phyloP scores from a whole-genome alignment of 495 filamentous ascomycete genomes.

The Halenospora varia region DNA sequence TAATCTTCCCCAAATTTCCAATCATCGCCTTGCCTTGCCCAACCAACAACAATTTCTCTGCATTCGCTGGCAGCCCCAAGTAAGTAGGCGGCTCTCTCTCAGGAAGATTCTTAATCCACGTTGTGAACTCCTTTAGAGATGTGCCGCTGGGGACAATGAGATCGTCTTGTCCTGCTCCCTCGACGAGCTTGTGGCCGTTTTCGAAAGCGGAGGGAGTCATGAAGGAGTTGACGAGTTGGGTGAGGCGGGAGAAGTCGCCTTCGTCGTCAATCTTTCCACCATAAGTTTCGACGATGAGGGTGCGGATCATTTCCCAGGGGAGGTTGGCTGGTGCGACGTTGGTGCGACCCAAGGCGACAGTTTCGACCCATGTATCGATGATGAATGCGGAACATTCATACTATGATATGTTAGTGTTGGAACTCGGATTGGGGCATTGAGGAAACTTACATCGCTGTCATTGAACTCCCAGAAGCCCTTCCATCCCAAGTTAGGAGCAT shows the following conservation, averaged over 20 bases:
- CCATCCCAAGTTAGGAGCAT: slow-evolving; percentile 93
- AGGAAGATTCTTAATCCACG: slow-evolving; percentile 87
- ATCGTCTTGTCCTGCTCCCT: slow-evolving; percentile 34
- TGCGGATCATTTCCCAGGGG: slow-evolving; percentile 95
- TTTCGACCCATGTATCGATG: slow-evolving; percentile 92
- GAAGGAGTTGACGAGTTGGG: slow-evolving; percentile 65
- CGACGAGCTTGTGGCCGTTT: slow-evolving; percentile 82
- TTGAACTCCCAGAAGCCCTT: slow-evolving; percentile 99
- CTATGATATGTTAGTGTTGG: slow-evolving; percentile 46
- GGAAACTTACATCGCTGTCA: slow-evolving; percentile 96
- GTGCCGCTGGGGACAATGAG: slow-evolving; percentile 76
- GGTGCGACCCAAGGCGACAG: slow-evolving; percentile 72
- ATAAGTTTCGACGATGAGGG: slow-evolving; percentile 89
- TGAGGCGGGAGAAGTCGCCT: slow-evolving; percentile 73
- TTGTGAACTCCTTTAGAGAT: slow-evolving; percentile 77
- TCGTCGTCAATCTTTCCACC: slow-evolving; percentile 96
- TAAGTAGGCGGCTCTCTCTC: slow-evolving; percentile 97
- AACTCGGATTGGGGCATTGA: no score
- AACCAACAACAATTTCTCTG: slow-evolving; percentile 91
- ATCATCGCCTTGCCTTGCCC: slow-evolving; percentile 86
- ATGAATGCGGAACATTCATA: slow-evolving; percentile 97
- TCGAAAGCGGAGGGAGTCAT: slow-evolving; percentile 88
- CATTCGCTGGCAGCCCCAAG: slow-evolving; percentile 91
- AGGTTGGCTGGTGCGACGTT: slow-evolving; percentile 92
- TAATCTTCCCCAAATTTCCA: slow-evolving; percentile 75